Base-by-base conservation (phyloP, 2,329 filamentous ascomycete species). In the Fusarium torreyae region DNA sequence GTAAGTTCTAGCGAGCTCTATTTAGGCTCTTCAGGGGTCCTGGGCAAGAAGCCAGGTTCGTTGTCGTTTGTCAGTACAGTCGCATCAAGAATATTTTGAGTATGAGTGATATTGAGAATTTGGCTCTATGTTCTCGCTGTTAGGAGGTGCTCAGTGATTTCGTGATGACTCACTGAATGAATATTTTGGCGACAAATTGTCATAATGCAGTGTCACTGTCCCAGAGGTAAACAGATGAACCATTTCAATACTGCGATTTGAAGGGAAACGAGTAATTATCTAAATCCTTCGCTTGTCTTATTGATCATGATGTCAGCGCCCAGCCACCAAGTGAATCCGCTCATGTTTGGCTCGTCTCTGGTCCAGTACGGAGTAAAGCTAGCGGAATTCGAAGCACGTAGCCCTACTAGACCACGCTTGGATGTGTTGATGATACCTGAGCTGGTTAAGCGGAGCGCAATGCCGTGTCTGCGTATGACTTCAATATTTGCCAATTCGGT, bases 241-340 rank as follows among this genome's bases (percentile, higher is more conserved):
- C 15, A 42, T 17, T 39, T 43, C 13, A 42, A 24, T 40, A 14
- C 17, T 31, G 49, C 55, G 56, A 68, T 69, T 65, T 54, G 54
- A 62, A 66, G 43, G 20, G 31, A 70, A 68, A 59, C 62, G 52
- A 67, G 59, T 36, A 48, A 28, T 28, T 28, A 9, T 28, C 26
- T 38, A 38, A 60, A 68, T 67, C 57, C 60, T 68, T 65, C 36
- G 44, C 20, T 49, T 34, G 51, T 53, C 51, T 64, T 26, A 54
- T 52, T 56, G 43, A 59, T 50, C 66, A 74, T 71, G 67, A 72
- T 74, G 66, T 72, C 69, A 73, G 50, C 49, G 44, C 55, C 68
- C 54, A 66, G 68, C 68, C 71, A 69, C 57, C 42, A 22, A 33
- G 26, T 31, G 49, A 69, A 31, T 50, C 62, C 61, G 64, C 64